Percentiles rank a stretch among this genome's conserved stretches.
Conservation (phyloP, 2,329 filamentous ascomycete genomes). For the Canariomyces notabilis region DNA sequence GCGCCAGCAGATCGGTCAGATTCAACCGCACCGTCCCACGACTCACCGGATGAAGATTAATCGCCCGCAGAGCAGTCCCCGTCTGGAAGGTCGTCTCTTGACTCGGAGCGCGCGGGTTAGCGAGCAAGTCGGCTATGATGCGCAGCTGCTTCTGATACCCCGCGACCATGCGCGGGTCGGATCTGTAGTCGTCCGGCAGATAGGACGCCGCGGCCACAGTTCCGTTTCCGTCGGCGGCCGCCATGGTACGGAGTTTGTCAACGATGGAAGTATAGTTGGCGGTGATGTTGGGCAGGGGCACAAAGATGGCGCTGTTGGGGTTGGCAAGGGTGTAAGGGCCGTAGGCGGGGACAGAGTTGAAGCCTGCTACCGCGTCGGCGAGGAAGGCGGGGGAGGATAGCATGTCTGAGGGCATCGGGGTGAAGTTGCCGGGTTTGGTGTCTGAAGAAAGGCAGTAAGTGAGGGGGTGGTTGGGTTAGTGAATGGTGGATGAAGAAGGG, state of each 20-base stretch:
- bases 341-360: not conserved
- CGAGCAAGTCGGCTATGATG: slow-evolving; percentile 42
- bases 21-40: not conserved
- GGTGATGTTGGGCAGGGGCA: not conserved
- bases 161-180: not conserved
- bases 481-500: no score
- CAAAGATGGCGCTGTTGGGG: not conserved
- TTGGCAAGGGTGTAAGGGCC: not conserved
- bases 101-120: slow-evolving; percentile 1
- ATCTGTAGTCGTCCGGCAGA: no score
- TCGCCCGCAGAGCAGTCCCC: slow-evolving; percentile 4
- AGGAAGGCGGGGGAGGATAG: no score
- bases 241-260: no score
- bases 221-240: no score
- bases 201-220: no score
- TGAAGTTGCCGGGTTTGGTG: no score
- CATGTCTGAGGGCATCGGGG: no score
- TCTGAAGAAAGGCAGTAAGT: no score
- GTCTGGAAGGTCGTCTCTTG: slow-evolving; percentile 10
- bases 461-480: no score
- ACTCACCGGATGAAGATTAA: not conserved
- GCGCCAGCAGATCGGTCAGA: not conserved
- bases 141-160: slow-evolving; percentile 29
- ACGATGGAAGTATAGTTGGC: not conserved
- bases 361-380: not conserved